Base-by-base conservation (phyloP, 2,329 filamentous ascomycete species). In the Colletotrichum tanaceti region DNA sequence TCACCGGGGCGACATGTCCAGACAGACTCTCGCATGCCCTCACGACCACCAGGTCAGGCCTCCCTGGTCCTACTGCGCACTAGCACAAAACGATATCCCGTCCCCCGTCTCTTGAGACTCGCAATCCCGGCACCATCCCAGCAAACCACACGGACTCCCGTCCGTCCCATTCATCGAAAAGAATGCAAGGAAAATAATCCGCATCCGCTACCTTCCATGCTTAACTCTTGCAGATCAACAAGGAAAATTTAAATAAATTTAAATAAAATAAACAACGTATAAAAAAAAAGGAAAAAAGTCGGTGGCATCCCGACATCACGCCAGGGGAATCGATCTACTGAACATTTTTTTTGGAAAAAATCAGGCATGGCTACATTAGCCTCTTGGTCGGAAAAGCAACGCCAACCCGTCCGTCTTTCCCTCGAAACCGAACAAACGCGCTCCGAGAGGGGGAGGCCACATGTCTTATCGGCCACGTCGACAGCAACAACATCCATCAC, bases 131-230 rank as follows among this genome's bases (percentile, higher is more conserved):
- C 35, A 39, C 24, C 16, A 43, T 58, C 58, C 46, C 46, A 46
- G 18, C 57, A 47, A 32, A 43, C 41, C 63, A 62, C 63, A 62
- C 63, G 50, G 63, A 66, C 63, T 66, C 58, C 63, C 57, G 50
- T 49, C 49, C 46, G 18, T 58, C 43, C 46, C 54, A 43, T 63
- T 18, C 46, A 35, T 20, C 18, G 28, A 47, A 57, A 11, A 39
- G 39, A 41, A 11, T 6, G 28, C 28, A 41, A 32, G 32, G 61
- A 11, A 44, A 32, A 58, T 35, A 43, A 35, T 63, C 53, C 35
- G 61, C 58, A 58, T 49, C 32, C 32, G 32, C 11, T 20, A 10
- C 50, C 50, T 54, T 39, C n/a, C 22, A 43, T 43, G 7, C 32
- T 22, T 20, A n/a, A 54, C n/a, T n/a, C 11, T 54, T 39, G 50